Base-by-base conservation (phyloP, 176 grass and related monocot genomes). In the Musa acuminata region DNA sequence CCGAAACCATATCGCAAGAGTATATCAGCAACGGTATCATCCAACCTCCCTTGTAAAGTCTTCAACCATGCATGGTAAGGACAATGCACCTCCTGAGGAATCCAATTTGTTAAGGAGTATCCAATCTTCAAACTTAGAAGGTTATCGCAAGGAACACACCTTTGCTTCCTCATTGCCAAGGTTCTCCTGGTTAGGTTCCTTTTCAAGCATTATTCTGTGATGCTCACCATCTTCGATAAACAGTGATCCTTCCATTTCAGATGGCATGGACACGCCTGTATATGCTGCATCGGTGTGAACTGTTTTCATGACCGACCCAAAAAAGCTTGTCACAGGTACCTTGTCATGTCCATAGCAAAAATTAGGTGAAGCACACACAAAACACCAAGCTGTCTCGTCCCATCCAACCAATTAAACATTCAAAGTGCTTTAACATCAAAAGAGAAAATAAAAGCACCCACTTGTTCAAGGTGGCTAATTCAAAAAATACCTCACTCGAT, bases 261-360 rank as follows among this genome's bases (percentile, higher is more conserved):
- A 58, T 68, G 75, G 75, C 79, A 71, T 64, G 69, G 78, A 72
- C 71, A 94, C 89, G 13, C 90, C 88, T 53, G 77, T 82, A 71
- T 99, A 99, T 29, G 86, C 86, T 22, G 88, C 87, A 71, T 94
- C 86, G n/a, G 82, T 91, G 64, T 93, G 95, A 52, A 99, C 75
- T 80, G 86, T 94, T 71, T 99, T 99, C 95, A 99, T 99, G 75
- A 99, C 95, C 72, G 91, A 99, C 80, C 95, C 95, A 84, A 99
- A 99, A 69, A 99, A 99, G 85, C 93, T 99, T 77, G 88, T 99
- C 62, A 99, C 91, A 55, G 90, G 95, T 58, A 99, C 95, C 95
- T 92, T 35, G 35, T 63, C 60, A 53, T 51, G 67, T 68, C 68
- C 26, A 73, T 22, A 35, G 50, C 35, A 83, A 24, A 73, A 82